A percentile compares a stretch with the other conserved stretches of the same genome.
phyloP scores from a whole-genome alignment of 1,139 yeast genomes.

The Kluyveromyces sp. region DNA sequence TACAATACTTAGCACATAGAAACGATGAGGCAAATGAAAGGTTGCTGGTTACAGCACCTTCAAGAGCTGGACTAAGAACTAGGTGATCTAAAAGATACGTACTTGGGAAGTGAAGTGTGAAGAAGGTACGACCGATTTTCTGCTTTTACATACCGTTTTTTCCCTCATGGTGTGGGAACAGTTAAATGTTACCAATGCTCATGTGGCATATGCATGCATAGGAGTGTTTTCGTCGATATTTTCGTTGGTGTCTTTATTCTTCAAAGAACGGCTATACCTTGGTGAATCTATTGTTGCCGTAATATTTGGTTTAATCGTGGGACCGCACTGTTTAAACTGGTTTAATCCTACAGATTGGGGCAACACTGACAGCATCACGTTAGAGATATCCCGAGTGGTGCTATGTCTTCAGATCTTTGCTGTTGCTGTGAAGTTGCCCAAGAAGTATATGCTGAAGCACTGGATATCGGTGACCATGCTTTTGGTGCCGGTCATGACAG shows the following conservation, averaged over 20 bases:
- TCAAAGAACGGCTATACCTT: conserved; percentile 80
- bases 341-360: conserved; percentile 90
- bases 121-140: not conserved
- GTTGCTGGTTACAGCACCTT: too few relatives aligned
- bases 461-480: conserved; percentile 78
- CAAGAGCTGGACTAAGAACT: not conserved
- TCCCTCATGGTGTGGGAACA: conserved; percentile 11
- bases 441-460: conserved; percentile 85
- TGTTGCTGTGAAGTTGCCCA: conserved; percentile 93
- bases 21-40: too few relatives aligned
- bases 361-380: conserved; percentile 73
- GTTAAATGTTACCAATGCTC: conserved; percentile 47
- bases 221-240: conserved; percentile 86
- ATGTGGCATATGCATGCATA: conserved; percentile 85
- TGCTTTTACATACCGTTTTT: not conserved
- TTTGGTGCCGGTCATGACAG: conserved; percentile 87
- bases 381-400: conserved; percentile 83
- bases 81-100: not conserved
- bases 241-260: conserved; percentile 83
- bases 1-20: too few relatives aligned
- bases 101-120: not conserved
- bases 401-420: conserved; percentile 93
- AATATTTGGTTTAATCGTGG: conserved; percentile 82
- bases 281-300: conserved; percentile 97
- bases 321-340: conserved; percentile 90